Base-by-base conservation (phyloP, 2,329 filamentous ascomycete species). In the Botrytis squamosa region DNA sequence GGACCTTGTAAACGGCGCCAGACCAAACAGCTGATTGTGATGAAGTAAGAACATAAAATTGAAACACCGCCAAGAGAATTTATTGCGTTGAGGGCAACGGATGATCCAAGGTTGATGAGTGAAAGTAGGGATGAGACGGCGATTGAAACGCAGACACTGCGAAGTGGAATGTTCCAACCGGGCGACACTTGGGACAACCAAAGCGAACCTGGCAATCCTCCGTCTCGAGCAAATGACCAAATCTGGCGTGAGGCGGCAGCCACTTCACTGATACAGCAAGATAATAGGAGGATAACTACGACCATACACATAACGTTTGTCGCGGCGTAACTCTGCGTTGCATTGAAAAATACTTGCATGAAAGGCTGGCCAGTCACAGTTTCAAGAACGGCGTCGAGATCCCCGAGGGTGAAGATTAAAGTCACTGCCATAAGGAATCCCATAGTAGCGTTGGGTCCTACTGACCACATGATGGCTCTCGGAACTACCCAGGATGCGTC, bases 31-130 rank as follows among this genome's bases (percentile, higher is more conserved):
- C 80, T 73, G 66, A 85, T 82, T 29, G 84, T 84, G 57, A 87
- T 81, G 46, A 87, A 82, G 77, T 88, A 88, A 25, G 85, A 85
- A n/a, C 83, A 82, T 62, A 87, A 84, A 22, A 88, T 82, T 1
- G 84, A 83, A 46, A 82, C 84, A 63, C 86, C 82, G 55, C 84
- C 84, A 29, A 88, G 82, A 2, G 85, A 87, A 25, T 85, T 83
- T 72, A 88, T 84, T 70, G 85, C 85, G 76, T 87, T 86, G 78
- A 88, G 86, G 9, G 86, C 87, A 4, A 83, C 83, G 1, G 82
- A 78, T 10, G 84, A 86, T 44, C 85, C 86, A 74, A 88, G 84
- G 78, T 85, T 86, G 81, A 87, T 87, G 72, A 69, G 66, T 8
- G 74, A 60, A 40, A 76, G 67, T 18, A 75, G 25, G 3, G 60